phyloP scores from a whole-genome alignment of 2,329 filamentous ascomycete species.

The Tolypocladium pustulatum region DNA sequence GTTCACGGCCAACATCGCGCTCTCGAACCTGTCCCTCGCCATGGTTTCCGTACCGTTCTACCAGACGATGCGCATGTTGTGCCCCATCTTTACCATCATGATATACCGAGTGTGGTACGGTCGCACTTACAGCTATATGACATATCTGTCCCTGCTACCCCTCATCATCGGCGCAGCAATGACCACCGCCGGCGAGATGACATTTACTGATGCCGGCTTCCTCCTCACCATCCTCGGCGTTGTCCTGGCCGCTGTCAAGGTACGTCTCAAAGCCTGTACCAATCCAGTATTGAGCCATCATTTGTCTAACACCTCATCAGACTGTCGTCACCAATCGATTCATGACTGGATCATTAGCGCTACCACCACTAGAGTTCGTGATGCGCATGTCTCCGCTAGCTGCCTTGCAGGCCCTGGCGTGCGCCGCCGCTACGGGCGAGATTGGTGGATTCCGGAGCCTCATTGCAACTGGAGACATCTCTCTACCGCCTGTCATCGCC shows the following conservation, averaged over 20 bases:
- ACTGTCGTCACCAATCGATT: constrained; percentile 54
- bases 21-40: constrained; percentile 51
- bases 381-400: constrained; percentile 53
- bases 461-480: constrained; percentile 22
- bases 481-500: constrained; percentile 25
- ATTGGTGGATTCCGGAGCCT: constrained; percentile 28
- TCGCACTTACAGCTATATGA: constrained; percentile 42
- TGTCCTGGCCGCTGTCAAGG: constrained; percentile 44
- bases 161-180: constrained; percentile 48
- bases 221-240: constrained; percentile 43
- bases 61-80: constrained; percentile 52
- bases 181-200: constrained; percentile 52
- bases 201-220: constrained; percentile 48
- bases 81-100: constrained; percentile 50
- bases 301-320: constrained; percentile 16
- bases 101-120: constrained; percentile 48
- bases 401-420: constrained; percentile 41
- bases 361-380: constrained; percentile 50
- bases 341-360: constrained; percentile 49
- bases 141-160: constrained; percentile 50
- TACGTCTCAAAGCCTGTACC: constrained; percentile 10
- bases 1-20: constrained; percentile 53
- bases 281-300: background rate
- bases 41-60: constrained; percentile 57
- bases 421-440: constrained; percentile 43